A percentile compares a stretch with the other conserved stretches of the same genome.
phyloP scores from a whole-genome alignment of 768 basidiomycete species.

The Pleurotus cornucopiae region DNA sequence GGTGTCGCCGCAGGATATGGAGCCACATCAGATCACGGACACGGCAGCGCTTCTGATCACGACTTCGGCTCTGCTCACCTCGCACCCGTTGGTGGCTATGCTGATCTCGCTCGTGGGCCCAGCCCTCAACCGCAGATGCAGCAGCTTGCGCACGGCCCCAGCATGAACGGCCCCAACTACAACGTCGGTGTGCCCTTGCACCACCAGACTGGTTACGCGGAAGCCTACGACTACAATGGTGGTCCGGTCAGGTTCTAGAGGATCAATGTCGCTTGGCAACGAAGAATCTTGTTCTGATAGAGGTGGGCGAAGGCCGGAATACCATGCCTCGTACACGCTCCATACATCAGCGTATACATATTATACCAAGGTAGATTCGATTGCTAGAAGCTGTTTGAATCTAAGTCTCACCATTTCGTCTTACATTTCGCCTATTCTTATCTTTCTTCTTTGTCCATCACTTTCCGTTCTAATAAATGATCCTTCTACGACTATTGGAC shows the following conservation, averaged over 20 bases:
- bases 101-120: conserved; percentile 74
- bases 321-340: not conserved
- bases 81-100: conserved; percentile 76
- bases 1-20: conserved; percentile 21
- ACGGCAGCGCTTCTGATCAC: conserved; percentile 48
- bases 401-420: not conserved
- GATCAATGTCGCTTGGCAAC: not conserved
- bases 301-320: not conserved
- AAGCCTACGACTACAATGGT: conserved; percentile 29
- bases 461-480: not conserved
- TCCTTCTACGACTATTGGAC: conserved; percentile 2
- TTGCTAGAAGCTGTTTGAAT: not conserved
- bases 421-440: not conserved
- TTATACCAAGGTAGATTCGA: conserved; percentile 1
- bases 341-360: not conserved
- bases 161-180: conserved; percentile 42
- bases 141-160: conserved; percentile 46
- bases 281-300: conserved; percentile 2
- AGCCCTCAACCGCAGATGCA: conserved; percentile 68
- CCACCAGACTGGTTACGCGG: conserved; percentile 42
- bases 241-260: conserved; percentile 2
- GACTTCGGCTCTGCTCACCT: conserved; percentile 61
- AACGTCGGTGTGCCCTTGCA: conserved; percentile 58
- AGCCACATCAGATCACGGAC: conserved; percentile 26
- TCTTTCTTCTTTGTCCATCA: not conserved